Percentiles rank a stretch among this genome's conserved stretches.
phyloP scores from a whole-genome alignment of 345 rosid genomes.

The Linum lewisii region DNA sequence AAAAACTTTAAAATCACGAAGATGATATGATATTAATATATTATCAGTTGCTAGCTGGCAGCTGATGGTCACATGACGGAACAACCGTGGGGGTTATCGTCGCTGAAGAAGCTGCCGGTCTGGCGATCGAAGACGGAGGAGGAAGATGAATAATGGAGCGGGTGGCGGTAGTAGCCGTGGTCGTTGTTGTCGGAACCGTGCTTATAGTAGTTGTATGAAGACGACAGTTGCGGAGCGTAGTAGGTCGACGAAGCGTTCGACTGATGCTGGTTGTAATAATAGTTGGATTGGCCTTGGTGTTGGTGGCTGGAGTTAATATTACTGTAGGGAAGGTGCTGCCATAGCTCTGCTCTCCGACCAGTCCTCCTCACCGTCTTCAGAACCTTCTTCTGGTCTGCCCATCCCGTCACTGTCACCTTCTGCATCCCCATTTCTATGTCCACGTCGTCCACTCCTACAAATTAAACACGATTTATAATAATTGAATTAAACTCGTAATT shows the following conservation, averaged over 20 bases:
- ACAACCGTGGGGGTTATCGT: constrained; percentile 82
- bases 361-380: constrained; percentile 59
- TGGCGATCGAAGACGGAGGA: constrained; percentile 45
- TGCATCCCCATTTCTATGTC: constrained; percentile 62
- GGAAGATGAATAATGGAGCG: constrained; percentile 15
- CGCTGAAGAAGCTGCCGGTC: constrained; percentile 60
- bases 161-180: constrained; percentile 34
- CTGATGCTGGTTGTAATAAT: constrained; percentile 42
- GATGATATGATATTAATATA: no score
- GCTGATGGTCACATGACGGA: constrained; percentile 42
- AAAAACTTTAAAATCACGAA: no score
- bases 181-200: constrained; percentile 62
- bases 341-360: constrained; percentile 75
- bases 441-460: constrained; percentile 67
- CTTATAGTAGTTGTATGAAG: constrained; percentile 78
- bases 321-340: constrained; percentile 56
- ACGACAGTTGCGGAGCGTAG: constrained; percentile 45
- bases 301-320: no score
- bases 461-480: no score
- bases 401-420: constrained; percentile 77
- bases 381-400: constrained; percentile 73
- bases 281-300: constrained; percentile 30
- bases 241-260: constrained; percentile 46
- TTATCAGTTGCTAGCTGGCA: no score
- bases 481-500: background rate